A percentile compares a stretch with the other conserved stretches of the same genome.
phyloP scores from a whole-genome alignment of 768 basidiomycete genomes.

The Tylopilus intermedius region DNA sequence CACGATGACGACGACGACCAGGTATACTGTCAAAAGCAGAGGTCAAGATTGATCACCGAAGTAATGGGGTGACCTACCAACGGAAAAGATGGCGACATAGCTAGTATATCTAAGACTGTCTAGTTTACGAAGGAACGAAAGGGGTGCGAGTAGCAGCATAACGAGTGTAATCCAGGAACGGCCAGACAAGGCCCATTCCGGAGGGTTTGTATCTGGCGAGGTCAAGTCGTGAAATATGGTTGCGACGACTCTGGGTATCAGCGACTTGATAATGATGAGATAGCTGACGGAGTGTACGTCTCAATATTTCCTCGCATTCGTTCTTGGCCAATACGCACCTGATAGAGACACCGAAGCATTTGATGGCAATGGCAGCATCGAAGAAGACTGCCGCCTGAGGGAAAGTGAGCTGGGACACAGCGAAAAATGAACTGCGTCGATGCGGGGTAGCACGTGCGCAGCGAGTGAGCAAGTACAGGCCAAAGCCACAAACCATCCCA shows the following conservation, averaged over 20 bases:
- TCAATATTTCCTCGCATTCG: background rate
- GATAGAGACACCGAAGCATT: conserved; percentile 95
- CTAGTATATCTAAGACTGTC: conserved; percentile 87
- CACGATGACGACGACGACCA: conserved; percentile 71
- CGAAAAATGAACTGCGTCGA: conserved; percentile 77
- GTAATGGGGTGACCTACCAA: conserved; percentile 49
- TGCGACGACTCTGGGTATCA: conserved; percentile 86
- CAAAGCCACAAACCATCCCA: conserved; percentile 71
- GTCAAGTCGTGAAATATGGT: conserved; percentile 78
- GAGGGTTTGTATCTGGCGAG: conserved; percentile 58
- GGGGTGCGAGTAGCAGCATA: conserved; percentile 72
- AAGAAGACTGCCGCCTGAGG: conserved; percentile 85
- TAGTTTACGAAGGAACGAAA: conserved; percentile 77
- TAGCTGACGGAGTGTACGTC: conserved; percentile 44
- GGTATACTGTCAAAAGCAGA: conserved; percentile 51
- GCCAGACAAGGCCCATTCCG: conserved; percentile 70
- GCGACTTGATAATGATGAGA: conserved; percentile 86
- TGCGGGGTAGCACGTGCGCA: conserved; percentile 76
- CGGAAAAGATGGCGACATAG: conserved; percentile 86
- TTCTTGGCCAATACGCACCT: conserved; percentile 45
- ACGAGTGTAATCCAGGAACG: conserved; percentile 78
- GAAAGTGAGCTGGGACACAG: conserved; percentile 80
- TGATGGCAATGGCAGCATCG: conserved; percentile 90
- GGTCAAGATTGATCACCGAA: conserved; percentile 1
- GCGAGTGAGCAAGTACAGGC: conserved; percentile 81